Conservation (phyloP, 78 protist genomes). For the Dictyostelium firmibasis region DNA sequence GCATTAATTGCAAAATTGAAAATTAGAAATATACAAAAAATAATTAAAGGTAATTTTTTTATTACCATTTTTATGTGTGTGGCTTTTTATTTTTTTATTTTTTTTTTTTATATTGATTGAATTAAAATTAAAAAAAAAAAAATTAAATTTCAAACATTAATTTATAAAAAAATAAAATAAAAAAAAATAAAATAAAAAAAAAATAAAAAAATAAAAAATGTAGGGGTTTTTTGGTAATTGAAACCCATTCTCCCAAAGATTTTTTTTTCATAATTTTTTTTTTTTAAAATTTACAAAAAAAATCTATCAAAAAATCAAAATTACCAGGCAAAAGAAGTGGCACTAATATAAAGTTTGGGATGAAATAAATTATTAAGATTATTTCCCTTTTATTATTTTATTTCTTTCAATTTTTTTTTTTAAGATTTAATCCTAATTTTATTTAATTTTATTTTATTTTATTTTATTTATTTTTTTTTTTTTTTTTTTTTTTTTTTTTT, state of each 20-base stretch:
- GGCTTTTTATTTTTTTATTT: neutral
- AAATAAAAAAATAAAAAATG: neutral
- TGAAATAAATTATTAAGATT: too few species aligned
- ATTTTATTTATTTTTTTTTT: neutral
- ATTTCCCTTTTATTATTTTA: too few species aligned
- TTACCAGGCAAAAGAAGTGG: too few species aligned
- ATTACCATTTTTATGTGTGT: neutral
- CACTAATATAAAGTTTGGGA: too few species aligned
- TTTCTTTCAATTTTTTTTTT: neutral
- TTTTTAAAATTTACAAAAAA: too few species aligned
- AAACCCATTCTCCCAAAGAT: neutral
- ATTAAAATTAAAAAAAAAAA: neutral
- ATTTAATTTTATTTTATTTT: neutral
- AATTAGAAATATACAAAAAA: neutral
- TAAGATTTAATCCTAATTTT: neutral
- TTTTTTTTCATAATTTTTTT: too few species aligned
- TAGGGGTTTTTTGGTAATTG: neutral
- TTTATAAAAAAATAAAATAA: neutral
- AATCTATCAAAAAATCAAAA: neutral
- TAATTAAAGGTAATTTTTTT: neutral
- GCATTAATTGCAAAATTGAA: neutral
- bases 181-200: neutral
- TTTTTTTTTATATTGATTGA: neutral
- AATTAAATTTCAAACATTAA: neutral
- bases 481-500: neutral